Percentiles rank a stretch among this genome's conserved stretches.
Evolutionary conservation across 2,329 filamentous ascomycete genomes (phyloP).

Genomic region (Neonectria hederae): DNA sequence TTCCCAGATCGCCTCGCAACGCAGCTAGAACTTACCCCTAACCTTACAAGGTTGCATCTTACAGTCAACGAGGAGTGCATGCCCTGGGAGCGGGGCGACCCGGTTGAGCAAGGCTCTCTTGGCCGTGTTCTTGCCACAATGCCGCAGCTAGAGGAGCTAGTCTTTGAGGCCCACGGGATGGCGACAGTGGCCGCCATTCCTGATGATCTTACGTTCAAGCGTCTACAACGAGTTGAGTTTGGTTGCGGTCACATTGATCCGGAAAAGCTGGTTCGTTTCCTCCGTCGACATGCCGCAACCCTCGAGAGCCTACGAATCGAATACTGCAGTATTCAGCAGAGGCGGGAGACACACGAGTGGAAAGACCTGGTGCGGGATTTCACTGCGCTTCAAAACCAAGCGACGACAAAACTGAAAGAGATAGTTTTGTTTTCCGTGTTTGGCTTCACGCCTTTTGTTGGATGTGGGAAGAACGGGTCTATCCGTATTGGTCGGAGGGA

Average conservation of each 20-base stretch:
- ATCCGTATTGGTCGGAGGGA: not conserved
- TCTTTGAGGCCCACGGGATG: constrained; percentile 7
- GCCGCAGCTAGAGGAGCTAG: constrained; percentile 5
- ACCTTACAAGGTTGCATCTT: constrained; percentile 7
- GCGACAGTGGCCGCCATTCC: not conserved
- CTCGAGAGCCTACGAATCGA: constrained; percentile 2
- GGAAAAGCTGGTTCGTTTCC: not conserved
- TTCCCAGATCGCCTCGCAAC: not conserved
- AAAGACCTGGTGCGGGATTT: not conserved
- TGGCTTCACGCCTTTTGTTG: not conserved
- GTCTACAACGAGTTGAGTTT: not conserved
- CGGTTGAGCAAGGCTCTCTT: not conserved
- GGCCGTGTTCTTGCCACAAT: not conserved
- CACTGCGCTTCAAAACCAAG: not conserved
- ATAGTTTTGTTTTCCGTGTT: not conserved
- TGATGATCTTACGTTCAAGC: not conserved
- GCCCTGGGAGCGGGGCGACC: not conserved
- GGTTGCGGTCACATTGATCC: constrained; percentile 1
- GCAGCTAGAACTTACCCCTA: not conserved
- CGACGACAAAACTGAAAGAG: constrained; percentile 2
- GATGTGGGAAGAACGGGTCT: constrained; percentile 3
- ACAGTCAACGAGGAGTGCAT: not conserved
- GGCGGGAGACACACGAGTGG: not conserved
- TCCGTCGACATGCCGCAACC: not conserved
- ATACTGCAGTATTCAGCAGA: not conserved